Evolutionary conservation across 345 rosid species (phyloP), one percentile per base, ranked within the genome.

Genomic region (Eucalyptus paniculata): DNA sequence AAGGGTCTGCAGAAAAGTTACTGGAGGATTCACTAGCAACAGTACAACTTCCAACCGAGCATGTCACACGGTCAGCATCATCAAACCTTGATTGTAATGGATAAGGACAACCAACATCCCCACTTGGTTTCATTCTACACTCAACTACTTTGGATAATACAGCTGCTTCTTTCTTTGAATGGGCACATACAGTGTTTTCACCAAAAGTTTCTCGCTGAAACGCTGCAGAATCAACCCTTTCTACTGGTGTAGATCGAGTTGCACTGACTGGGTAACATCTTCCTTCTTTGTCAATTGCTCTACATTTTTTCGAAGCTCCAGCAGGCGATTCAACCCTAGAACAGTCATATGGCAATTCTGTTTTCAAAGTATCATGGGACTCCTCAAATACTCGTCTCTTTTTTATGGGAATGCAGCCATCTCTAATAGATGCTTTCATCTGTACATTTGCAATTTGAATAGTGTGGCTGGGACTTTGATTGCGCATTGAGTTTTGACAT

Each of bases 11-110:
- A 92, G 91, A 80, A 89, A 87, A 42, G 91, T 44, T 88, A 92
- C 88, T 69, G 87, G 91, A 58, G 17, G 88, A 89, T 87, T 91
- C 86, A 83, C 90, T 89, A 88, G 88, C 91, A 80, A 92, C 89
- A 87, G 93, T 94, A 91, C 97, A 96, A 87, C 97, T 96, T 88
- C 96, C 98, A 91, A 93, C 94, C 28, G 97, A 97, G 92, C 96
- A 93, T 45, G 94, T 89, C 90, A 90, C 88, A 87, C 93, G 88
- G 87, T 92, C 91, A 87, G 91, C 94, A 82, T 92, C 93, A 88
- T 87, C 81, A 88, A 89, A 80, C 80, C 89, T 91, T 85, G 88
- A 37, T 89, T 89, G 89, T 87, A 82, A 91, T 65, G 93, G 90
- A 88, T 87, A 87, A 56, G 86, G 92, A 89, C 89, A 89, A 86